Evolutionary conservation across 257 asterid species (phyloP).

Genomic region (Solanum infundibuliforme): DNA sequence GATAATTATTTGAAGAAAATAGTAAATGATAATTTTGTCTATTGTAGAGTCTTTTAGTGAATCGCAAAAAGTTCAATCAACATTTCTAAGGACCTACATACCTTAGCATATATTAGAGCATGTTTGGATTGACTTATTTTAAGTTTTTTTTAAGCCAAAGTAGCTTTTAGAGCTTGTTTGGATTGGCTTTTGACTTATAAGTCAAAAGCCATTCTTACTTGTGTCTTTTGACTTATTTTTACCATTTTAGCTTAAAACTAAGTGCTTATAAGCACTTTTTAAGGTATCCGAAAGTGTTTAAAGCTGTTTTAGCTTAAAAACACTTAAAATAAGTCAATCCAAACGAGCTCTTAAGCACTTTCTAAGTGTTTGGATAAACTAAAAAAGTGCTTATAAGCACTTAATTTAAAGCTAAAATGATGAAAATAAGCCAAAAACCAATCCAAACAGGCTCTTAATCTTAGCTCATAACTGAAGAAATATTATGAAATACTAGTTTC

Average conservation of each 20-base stretch:
- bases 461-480: not conserved
- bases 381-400: not conserved
- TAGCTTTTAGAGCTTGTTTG: not conserved
- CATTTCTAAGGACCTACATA: not conserved
- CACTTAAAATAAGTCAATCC: not conserved
- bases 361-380: not conserved
- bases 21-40: not conserved
- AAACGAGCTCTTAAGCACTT: not conserved
- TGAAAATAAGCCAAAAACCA: not conserved
- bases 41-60: not conserved
- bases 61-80: not conserved
- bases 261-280: not conserved
- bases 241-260: not conserved
- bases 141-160: not conserved
- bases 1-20: not conserved
- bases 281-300: not conserved
- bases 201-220: too few species aligned
- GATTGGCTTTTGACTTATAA: not conserved
- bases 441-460: not conserved
- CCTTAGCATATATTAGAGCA: not conserved
- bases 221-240: too few species aligned
- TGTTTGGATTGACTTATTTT: not conserved
- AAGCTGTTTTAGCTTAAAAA: not conserved
- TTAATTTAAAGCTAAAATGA: not conserved
- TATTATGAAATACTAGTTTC: not conserved